Evolutionary conservation across 768 basidiomycete species (phyloP), one percentile per base, ranked within the genome.

Genomic region (Lentinula sp.): DNA sequence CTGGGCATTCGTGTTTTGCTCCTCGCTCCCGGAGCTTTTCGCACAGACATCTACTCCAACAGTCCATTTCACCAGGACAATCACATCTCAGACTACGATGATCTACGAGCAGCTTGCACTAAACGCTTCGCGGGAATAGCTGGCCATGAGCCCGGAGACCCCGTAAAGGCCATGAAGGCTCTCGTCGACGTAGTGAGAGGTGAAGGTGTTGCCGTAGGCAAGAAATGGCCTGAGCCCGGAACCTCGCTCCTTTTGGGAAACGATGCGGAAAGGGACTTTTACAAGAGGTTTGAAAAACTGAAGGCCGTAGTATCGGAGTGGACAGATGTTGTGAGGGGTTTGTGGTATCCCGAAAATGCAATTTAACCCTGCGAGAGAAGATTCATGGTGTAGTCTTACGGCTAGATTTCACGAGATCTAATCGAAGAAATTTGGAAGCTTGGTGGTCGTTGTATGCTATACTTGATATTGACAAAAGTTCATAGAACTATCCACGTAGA

Each of bases 71-170:
- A 74, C 58, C 67, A 66, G 7, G 66, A 64, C 4, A 81, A 80
- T 61, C 70, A 66, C 18, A 80, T 86, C 20, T 60, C 77, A 1
- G 83, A 75, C 37, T 84, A 86, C 64, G 80, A 85, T 66, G 69
- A 68, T 7, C 32, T 79, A 46, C 79, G 84, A 39, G 66, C 68
- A 32, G 60, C 64, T 10, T 71, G 71, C 49, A 60, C 63, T 6
- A 66, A 66, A 23, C 66, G 69, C 9, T 82, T 78, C 59, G 62
- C 54, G 8, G 63, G 70, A 0, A 65, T 81, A 2, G 68, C 78
- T 6, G 80, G 81, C 6, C 75, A 71, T n/a, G 80, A 83, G 65
- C 74, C 70, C n/a, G 85, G 85, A 0, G 84, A 87, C 66, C 86
- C 86, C 0, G 67, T 70, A 49, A 85, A 84, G 67, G 87, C 82